Base-by-base conservation (phyloP, 2,329 filamentous ascomycete genomes). In the Tetracladium maxilliforme region DNA sequence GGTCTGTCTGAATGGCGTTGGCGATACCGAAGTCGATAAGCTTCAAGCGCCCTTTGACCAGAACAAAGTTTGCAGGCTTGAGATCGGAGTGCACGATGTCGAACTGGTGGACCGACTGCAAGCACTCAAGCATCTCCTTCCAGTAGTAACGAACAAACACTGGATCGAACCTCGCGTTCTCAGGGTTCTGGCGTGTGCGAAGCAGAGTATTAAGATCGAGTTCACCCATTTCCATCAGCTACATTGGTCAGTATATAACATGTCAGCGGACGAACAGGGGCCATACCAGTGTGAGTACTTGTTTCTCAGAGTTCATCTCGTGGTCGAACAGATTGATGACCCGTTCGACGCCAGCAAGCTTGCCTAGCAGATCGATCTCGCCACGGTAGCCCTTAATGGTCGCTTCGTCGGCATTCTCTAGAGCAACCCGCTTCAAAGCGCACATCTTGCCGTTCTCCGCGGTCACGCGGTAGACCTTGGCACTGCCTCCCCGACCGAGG, bases 21-120 rank as follows among this genome's bases (percentile, higher is more conserved):
- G 90, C 90, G 43, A 98, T 98, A 39, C 90, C 90, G 48, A 98
- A 98, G 52, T 98, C 90, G 43, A 98, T 98, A 29, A 98, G 68
- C 51, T 98, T 98, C 19, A 98, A 61, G 14, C 77, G 70, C 14
- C 90, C 90, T 44, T 84, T 73, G 11, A 93, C 84, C 12, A 95
- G 64, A 14, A 98, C 77, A 47, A 98, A 98, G 48, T 98, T 98
- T 40, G 86, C 86, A 1, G 90, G 90, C 51, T 98, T 98, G 19
- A 98, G 62, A 45, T 98, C 90, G 0, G 84, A 93, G 52, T 98
- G 90, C 4, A 98, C 90, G 34, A 98, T 86, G 43, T 94, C 84
- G 46, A 77, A 65, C 9, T 78, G 69, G 45, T 98, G 90, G 2
- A 98, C 84, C 1, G 87, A 71, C 37, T 81, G 70, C 6, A 98